Base-by-base conservation (phyloP, 2,329 filamentous ascomycete species). In the Stachybotrys chlorohalonatus region DNA sequence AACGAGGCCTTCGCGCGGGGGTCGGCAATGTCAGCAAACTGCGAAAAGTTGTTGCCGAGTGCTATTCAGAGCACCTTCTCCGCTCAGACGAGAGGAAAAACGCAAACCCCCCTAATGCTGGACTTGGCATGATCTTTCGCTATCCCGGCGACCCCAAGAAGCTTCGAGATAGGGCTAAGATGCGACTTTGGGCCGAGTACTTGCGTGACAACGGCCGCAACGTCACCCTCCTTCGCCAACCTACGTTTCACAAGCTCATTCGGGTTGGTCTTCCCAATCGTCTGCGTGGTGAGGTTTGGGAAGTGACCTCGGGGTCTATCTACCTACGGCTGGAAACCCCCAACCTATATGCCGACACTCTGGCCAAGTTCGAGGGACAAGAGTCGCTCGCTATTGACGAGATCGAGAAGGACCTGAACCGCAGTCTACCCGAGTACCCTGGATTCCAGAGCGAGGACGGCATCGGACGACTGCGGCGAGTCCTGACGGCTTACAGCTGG, bases 401-500 rank as follows among this genome's bases (percentile, higher is more conserved):
- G 76, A 99, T 99, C 60, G 94, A 99, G 68, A 99, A 99, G 71
- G 94, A 99, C 67, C 75, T 99, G 52, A 99, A 99, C 70, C 85
- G 94, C 61, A 96, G 92, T 77, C 75, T 99, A 61, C 94, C 94
- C 1, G 94, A 99, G 71, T 99, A 99, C 68, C 90, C 94, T 16
- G 94, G 94, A 1, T 99, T 96, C 66, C 94, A 99, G 72, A 95
- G 87, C 65, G 89, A 96, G 68, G 92, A 96, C 65, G 94, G 94
- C 15, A 99, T 99, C 60, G 90, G 86, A 49, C 83, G 94, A 17
- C 77, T 99, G 58, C 85, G 94, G 56, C 83, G 93, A 55, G 94
- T 99, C 45, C 78, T 99, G 54, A 97, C 93, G 1, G 94, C 94
- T 5, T 99, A 99, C 75, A 96, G 92, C 73, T 99, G 94, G 94